Evolutionary conservation across 257 asterid genomes (phyloP), one percentile per base, ranked within the genome.

Genomic region (Solanum bulbocastanum): DNA sequence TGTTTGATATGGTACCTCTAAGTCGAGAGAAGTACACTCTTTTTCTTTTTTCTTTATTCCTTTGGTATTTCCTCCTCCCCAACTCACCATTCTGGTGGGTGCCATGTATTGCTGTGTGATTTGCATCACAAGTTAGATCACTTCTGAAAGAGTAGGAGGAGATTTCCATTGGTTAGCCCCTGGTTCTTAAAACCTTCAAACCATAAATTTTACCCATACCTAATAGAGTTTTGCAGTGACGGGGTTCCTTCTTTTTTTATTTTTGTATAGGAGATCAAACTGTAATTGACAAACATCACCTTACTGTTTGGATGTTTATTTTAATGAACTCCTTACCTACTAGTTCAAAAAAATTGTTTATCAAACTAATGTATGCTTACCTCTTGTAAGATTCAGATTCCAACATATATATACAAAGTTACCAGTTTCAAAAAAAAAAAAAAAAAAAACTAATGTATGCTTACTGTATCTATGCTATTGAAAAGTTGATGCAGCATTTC

Each of bases 1-100:
- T 89, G 88, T 87, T 82, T 88, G 83, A 86, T 73, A 42, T 86
- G 90, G 88, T 88, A 88, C 86, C 89, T 90, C 87, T 79, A 88
- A 49, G 4, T 82, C 20, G 86, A 49, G 86, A 82, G 86, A 27
- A 81, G 40, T 82, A 89, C 88, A 83, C 78, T 56, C 23, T 74
- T 60, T 12, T 40, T 91, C 44, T 88, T 86, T 89, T 89, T 87
- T 71, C 84, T 78, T 90, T 79, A 82, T 85, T 86, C 91, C 90
- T 83, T 89, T 83, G 42, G 66, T 25, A 44, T 44, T 79, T 79
- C 65, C 84, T 78, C 65, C 65, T 78, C 32, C 65, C 35, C 39
- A 44, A 15, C 39, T 79, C 84, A 25, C 37, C 60, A 4, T 79
- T 79, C 37, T 79, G 40, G 62, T 49, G 69, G 86, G 68, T 49